These are phyloP conservation scores for Calonectria pseudoturangicola DNA, from an alignment of 2,329 filamentous ascomycete species.

Conservation along the genomic window DNA sequence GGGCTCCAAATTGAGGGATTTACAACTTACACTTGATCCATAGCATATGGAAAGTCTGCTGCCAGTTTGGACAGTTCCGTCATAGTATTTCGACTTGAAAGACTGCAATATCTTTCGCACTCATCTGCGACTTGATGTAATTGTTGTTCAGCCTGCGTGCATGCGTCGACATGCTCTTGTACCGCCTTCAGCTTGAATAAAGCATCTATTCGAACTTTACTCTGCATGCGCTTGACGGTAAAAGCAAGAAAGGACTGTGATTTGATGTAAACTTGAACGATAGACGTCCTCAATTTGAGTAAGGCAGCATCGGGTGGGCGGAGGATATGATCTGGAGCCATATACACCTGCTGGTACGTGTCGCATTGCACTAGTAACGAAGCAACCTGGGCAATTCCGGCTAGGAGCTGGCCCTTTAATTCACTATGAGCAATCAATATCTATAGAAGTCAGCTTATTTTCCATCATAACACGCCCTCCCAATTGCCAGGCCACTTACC, in stretches of 20 bases:
- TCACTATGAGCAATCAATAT: not conserved
- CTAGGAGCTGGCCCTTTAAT: conserved; percentile 5
- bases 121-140: not conserved
- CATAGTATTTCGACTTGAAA: not conserved
- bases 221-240: not conserved
- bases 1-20: not conserved
- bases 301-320: conserved; percentile 20
- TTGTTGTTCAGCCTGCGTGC: not conserved
- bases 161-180: not conserved
- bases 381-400: conserved; percentile 14
- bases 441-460: not conserved
- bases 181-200: not conserved
- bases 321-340: conserved; percentile 10
- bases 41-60: not conserved
- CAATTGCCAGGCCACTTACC: not conserved
- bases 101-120: not conserved
- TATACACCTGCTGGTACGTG: conserved; percentile 25
- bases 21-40: not conserved
- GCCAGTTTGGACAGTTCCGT: not conserved
- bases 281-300: conserved; percentile 53
- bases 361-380: conserved; percentile 21
- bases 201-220: not conserved
- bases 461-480: not conserved
- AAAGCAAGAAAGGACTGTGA: conserved; percentile 6
- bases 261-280: conserved; percentile 42